Percentiles rank a stretch among this genome's conserved stretches.
Evolutionary conservation across 139 green algal genomes (phyloP).

Genomic region (Spirogloea muscicola): DNA sequence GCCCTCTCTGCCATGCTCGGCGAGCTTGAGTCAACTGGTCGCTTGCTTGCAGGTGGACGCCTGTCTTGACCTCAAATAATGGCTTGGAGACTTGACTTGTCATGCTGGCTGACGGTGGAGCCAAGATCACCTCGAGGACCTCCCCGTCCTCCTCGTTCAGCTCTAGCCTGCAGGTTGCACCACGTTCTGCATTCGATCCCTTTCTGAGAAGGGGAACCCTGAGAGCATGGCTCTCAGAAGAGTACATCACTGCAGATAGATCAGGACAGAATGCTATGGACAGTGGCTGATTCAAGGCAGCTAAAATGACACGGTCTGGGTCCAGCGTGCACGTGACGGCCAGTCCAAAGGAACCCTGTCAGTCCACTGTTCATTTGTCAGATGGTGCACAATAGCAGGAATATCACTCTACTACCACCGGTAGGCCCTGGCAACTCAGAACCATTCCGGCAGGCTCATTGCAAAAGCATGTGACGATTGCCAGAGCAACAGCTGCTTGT

Average conservation of each 20-base stretch:
- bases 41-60: too few relatives aligned
- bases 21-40: too few relatives aligned
- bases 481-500: too few relatives aligned
- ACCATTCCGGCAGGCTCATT: too few relatives aligned
- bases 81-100: neutral
- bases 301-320: conserved; percentile 27
- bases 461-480: too few relatives aligned
- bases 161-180: conserved; percentile 15
- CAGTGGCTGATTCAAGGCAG: conserved; percentile 41
- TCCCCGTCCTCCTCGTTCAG: conserved; percentile 39
- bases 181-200: neutral
- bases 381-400: too few relatives aligned
- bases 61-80: too few relatives aligned
- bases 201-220: conserved; percentile 11
- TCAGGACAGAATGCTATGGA: conserved; percentile 30
- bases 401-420: too few relatives aligned
- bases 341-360: conserved; percentile 44
- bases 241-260: conserved; percentile 36
- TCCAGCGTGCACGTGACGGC: conserved; percentile 28
- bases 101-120: neutral
- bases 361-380: too few relatives aligned
- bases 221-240: conserved; percentile 30
- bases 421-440: too few relatives aligned
- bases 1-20: too few relatives aligned
- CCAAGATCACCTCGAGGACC: conserved; percentile 24